Conservation (phyloP, 805 yeast species). For the Saccharomyces jurei region DNA sequence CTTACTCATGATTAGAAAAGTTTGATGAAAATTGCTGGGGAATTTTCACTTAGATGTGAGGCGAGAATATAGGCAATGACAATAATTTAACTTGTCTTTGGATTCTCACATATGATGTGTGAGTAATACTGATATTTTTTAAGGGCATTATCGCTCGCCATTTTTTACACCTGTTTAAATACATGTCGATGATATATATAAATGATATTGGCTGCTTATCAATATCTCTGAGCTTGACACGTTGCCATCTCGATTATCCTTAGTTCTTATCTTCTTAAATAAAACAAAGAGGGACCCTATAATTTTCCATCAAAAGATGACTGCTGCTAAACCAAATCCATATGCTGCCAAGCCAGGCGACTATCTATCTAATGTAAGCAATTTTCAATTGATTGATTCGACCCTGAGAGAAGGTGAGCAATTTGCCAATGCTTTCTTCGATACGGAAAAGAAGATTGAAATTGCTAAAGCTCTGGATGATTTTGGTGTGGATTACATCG, state of each 20-base stretch:
- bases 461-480: constrained; percentile 96
- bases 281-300: not conserved
- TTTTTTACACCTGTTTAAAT: not conserved
- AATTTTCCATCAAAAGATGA: constrained; percentile 2
- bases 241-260: not conserved
- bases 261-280: not conserved
- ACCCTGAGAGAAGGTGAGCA: constrained; percentile 98
- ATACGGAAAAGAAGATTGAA: constrained; percentile 90
- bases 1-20: not conserved
- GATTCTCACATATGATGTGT: not conserved
- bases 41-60: not conserved
- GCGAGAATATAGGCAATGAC: not conserved
- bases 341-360: constrained; percentile 95
- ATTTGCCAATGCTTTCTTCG: constrained; percentile 93
- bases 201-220: not conserved
- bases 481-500: constrained; percentile 97
- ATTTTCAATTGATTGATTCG: constrained; percentile 87
- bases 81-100: not conserved
- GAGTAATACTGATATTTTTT: not conserved
- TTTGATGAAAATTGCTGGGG: not conserved
- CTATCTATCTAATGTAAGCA: constrained; percentile 78
- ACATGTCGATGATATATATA: not conserved
- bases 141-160: not conserved
- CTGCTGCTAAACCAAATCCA: constrained; percentile 47
- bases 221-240: not conserved